phyloP scores from a whole-genome alignment of 2,329 filamentous ascomycete genomes.

The Ophiostoma sp. region DNA sequence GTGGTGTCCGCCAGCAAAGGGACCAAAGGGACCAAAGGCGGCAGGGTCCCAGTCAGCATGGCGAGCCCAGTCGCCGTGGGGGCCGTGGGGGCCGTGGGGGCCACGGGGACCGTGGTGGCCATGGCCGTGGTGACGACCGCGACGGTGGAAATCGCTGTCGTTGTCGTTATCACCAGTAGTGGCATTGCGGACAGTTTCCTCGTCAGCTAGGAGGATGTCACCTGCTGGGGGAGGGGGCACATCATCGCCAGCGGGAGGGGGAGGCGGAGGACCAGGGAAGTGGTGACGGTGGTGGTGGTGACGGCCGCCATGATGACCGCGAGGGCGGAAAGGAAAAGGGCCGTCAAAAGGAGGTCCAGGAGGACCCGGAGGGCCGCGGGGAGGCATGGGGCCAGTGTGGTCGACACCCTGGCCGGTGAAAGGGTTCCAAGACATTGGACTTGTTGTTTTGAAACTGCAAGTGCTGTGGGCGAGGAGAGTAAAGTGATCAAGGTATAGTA shows the following conservation, averaged over 20 bases:
- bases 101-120: neutral
- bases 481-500: neutral
- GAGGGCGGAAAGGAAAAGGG: constrained; percentile 21
- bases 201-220: neutral
- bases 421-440: constrained; percentile 12
- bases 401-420: constrained; percentile 10
- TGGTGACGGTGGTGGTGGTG: constrained; percentile 20
- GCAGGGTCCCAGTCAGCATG: constrained; percentile 9
- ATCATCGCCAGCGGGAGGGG: constrained; percentile 6
- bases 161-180: neutral
- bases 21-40: constrained; percentile 14
- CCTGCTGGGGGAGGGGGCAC: neutral
- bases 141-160: neutral
- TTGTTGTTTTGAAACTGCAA: neutral
- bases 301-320: constrained; percentile 24
- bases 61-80: too few species aligned
- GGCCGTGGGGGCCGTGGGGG: neutral
- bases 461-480: neutral
- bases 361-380: neutral
- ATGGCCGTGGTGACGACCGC: constrained; percentile 10
- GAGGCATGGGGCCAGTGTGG: neutral
- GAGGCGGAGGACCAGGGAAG: constrained; percentile 22
- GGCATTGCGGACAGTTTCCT: neutral
- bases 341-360: constrained; percentile 37
- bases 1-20: neutral